phyloP scores from a whole-genome alignment of 1,139 yeast genomes.

The Geotrichum candidum region DNA sequence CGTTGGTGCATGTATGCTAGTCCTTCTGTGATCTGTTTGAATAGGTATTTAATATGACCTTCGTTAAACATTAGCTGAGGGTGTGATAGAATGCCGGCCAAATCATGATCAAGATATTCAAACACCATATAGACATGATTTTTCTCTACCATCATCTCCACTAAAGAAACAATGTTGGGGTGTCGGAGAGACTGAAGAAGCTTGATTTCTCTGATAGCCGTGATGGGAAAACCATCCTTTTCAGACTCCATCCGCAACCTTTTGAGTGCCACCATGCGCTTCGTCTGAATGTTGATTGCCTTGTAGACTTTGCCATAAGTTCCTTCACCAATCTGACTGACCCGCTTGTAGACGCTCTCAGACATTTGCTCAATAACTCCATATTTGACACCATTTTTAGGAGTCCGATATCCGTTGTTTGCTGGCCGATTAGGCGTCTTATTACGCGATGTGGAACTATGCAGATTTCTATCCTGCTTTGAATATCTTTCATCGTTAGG shows the following conservation, averaged over 20 bases:
- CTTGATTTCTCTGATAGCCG: constrained; percentile 89
- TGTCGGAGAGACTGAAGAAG: constrained; percentile 83
- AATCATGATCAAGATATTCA: constrained; percentile 89
- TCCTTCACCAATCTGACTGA: constrained; percentile 69
- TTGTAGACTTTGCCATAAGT: constrained; percentile 79
- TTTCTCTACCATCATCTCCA: constrained; percentile 84
- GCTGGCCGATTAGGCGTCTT: neutral
- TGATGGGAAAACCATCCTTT: constrained; percentile 92
- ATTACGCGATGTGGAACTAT: neutral
- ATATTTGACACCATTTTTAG: neutral
- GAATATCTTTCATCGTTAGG: constrained; percentile 1
- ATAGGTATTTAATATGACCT: constrained; percentile 69
- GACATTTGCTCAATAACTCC: constrained; percentile 16
- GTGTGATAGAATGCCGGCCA: constrained; percentile 80
- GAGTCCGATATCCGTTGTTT: neutral
- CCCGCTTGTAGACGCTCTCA: constrained; percentile 38
- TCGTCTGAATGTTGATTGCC: constrained; percentile 64
- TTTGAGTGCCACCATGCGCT: constrained; percentile 74
- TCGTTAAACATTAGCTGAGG: constrained; percentile 58
- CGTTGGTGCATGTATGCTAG: constrained; percentile 73
- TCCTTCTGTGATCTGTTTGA: constrained; percentile 73
- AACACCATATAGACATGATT: constrained; percentile 82
- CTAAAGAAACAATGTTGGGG: constrained; percentile 68
- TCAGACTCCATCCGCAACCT: constrained; percentile 77
- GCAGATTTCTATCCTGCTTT: neutral